These are phyloP conservation scores for Neofusicoccum kwambonambiense DNA, from an alignment of 2,329 filamentous ascomycete species.

Conservation along the genomic window DNA sequence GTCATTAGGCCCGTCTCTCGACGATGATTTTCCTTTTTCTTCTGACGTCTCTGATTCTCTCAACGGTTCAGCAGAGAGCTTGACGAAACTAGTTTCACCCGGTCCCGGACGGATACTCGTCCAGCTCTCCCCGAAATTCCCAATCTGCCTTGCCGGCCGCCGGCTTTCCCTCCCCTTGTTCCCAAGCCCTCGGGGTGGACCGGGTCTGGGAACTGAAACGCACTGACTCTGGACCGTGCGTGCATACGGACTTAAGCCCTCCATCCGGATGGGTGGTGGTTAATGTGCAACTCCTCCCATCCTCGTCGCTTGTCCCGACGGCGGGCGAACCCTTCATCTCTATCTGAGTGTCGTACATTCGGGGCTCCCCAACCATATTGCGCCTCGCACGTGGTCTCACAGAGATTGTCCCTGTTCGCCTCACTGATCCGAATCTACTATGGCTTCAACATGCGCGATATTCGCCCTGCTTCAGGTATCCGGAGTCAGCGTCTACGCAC, in stretches of 20 bases:
- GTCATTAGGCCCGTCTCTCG: not conserved
- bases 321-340: slow-evolving; percentile 3
- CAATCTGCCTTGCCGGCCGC: slow-evolving; percentile 2
- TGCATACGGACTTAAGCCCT: slow-evolving; percentile 13
- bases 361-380: not conserved
- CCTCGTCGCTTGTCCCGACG: not conserved
- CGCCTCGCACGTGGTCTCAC: not conserved
- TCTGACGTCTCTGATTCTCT: not conserved
- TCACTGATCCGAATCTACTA: not conserved
- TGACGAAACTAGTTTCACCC: slow-evolving; percentile 1
- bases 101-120: not conserved
- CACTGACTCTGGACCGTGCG: slow-evolving; percentile 9
- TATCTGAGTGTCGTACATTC: not conserved
- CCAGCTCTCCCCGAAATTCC: slow-evolving; percentile 2
- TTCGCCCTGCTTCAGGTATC: not conserved
- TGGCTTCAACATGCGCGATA: not conserved
- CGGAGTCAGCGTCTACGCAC: not conserved
- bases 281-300: slow-evolving; percentile 5
- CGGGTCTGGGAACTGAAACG: slow-evolving; percentile 7
- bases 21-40: not conserved
- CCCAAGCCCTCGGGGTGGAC: slow-evolving; percentile 8
- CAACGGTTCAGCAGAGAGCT: not conserved
- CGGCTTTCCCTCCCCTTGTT: not conserved
- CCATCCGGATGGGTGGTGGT: not conserved
- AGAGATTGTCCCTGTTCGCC: slow-evolving; percentile 2